Percentiles rank a stretch among this genome's conserved stretches.
phyloP scores from a whole-genome alignment of 2,329 filamentous ascomycete species.

The Tricladium varicosporioides region DNA sequence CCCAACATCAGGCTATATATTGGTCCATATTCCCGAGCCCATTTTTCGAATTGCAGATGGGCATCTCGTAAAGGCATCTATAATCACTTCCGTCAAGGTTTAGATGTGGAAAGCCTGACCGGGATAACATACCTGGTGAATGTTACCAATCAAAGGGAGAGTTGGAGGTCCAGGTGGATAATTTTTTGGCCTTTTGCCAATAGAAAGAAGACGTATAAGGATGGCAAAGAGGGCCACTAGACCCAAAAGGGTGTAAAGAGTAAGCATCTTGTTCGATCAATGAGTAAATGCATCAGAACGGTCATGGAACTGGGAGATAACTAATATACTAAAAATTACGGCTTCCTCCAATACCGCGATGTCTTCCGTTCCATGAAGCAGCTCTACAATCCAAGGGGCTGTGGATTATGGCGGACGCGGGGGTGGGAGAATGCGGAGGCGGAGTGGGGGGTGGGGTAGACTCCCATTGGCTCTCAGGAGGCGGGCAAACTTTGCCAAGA shows the following conservation, averaged over 20 bases:
- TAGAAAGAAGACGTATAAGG: not conserved
- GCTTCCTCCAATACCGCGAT: not conserved
- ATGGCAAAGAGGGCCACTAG: not conserved
- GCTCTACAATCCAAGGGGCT: not conserved
- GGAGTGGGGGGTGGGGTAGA: not conserved
- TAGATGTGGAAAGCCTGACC: not conserved
- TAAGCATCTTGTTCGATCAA: not conserved
- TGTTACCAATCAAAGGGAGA: slow-evolving; percentile 19
- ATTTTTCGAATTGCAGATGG: slow-evolving; percentile 16
- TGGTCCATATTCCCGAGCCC: slow-evolving; percentile 22
- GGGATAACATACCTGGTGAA: slow-evolving; percentile 12
- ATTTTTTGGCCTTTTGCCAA: slow-evolving; percentile 12
- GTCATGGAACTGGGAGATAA: not conserved
- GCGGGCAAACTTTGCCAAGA: not conserved
- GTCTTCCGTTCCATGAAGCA: not conserved
- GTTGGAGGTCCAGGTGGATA: slow-evolving; percentile 22
- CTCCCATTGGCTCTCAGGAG: no score
- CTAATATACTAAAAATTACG: not conserved
- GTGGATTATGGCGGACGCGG: not conserved
- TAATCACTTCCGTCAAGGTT: not conserved
- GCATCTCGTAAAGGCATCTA: not conserved
- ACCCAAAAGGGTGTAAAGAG: not conserved
- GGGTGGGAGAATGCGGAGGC: not conserved
- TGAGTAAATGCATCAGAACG: not conserved
- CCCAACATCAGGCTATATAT: slow-evolving; percentile 24